Conservation (phyloP, 345 rosid species). For the Streptanthus diversifolius region DNA sequence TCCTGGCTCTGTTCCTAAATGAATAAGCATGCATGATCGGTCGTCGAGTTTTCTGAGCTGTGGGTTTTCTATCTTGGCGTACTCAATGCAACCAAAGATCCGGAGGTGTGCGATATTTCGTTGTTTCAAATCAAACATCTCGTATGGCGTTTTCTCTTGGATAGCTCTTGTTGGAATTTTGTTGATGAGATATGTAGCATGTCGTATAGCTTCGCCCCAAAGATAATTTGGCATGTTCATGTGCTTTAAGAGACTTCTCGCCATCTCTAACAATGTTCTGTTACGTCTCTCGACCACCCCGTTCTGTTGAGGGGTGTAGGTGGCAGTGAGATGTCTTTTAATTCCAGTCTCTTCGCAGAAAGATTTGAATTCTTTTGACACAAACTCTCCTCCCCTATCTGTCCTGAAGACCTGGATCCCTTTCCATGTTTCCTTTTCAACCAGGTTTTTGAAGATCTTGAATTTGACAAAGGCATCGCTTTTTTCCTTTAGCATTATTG, state of each 20-base stretch:
- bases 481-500: neutral
- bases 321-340: neutral
- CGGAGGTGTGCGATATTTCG: too few relatives aligned
- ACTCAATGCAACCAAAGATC: neutral
- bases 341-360: neutral
- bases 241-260: neutral
- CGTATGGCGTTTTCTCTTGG: neutral
- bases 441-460: neutral
- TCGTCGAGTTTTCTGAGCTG: neutral
- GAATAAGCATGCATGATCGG: neutral
- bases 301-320: neutral
- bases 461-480: neutral
- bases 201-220: neutral
- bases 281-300: neutral
- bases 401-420: neutral
- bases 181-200: neutral
- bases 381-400: neutral
- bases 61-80: neutral
- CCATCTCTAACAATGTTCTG: neutral
- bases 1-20: neutral
- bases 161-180: neutral
- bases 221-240: neutral
- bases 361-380: neutral
- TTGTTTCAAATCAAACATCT: neutral
- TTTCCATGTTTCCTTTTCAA: neutral